Base-by-base conservation (phyloP, 2,329 filamentous ascomycete species). In the Epichloe hybrida region DNA sequence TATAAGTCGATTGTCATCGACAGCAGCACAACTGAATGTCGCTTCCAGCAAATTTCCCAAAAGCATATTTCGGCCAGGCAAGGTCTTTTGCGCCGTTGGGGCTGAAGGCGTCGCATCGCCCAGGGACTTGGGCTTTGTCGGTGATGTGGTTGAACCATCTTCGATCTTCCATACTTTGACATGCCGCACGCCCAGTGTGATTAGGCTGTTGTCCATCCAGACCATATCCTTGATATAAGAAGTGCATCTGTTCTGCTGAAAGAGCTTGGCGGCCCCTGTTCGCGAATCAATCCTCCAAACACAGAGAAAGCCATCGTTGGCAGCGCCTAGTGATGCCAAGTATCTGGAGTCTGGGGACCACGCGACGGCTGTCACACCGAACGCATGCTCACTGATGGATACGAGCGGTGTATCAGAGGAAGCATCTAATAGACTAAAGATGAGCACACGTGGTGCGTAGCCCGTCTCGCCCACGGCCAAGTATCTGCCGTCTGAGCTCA, bases 401-500 rank as follows among this genome's bases (percentile, higher is more conserved):
- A 89, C 86, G 6, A 96, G 73, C 2, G 93, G 93, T 1, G 77
- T 77, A 60, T 97, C 90, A 3, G 83, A 84, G 2, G 87, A 86
- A 37, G 77, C 77, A 61, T 95, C 89, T 59, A 86, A 79, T 5
- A 93, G 81, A 35, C 81, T 88, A 68, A 95, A 98, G 50, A 98
- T 83, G 52, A 97, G 74, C 21, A 98, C 88, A 49, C 93, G 79
- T 5, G 93, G 93, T 49, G 84, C 86, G 66, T 97, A 96, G 21
- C 93, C 93, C 3, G 90, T 95, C 77, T 98, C 93, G 60, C 93
- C 93, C 3, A 97, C 86, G 8, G 91, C 93, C 49, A 98, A 73
- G 63, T 86, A 94, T 59, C 80, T 85, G 35, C 87, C 90, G 67
- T 96, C 89, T 1, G 83, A 81, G 62, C 89, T 96, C 56, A 98